Conservation (phyloP, 331 rosid species). For the Spiraea crenata region DNA sequence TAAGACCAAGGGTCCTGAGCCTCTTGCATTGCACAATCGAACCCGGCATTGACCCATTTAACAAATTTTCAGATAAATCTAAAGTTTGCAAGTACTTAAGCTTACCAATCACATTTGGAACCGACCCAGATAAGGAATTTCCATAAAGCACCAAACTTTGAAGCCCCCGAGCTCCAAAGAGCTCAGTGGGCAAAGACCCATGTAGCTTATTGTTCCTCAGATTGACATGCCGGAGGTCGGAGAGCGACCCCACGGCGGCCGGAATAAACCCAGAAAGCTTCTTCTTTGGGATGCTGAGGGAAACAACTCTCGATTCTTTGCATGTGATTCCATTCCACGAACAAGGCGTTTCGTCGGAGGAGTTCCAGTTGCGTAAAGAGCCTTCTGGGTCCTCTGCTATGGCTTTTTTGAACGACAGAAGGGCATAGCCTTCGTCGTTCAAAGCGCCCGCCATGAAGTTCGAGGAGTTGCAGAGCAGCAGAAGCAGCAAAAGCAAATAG, state of each 20-base stretch:
- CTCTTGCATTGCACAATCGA: conserved; percentile 69
- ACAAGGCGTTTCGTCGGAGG: conserved; percentile 76
- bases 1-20: conserved; percentile 62
- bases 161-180: conserved; percentile 68
- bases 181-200: conserved; percentile 67
- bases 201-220: conserved; percentile 71
- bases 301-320: conserved; percentile 67
- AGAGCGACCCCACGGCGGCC: conserved; percentile 65
- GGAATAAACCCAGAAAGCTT: conserved; percentile 80
- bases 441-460: conserved; percentile 42
- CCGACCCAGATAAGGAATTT: conserved; percentile 82
- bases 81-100: conserved; percentile 78
- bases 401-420: conserved; percentile 63
- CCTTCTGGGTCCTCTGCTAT: conserved; percentile 64
- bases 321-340: conserved; percentile 91
- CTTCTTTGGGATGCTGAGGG: conserved; percentile 79
- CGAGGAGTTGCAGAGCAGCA: conserved; percentile 44
- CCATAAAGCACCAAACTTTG: conserved; percentile 96
- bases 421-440: conserved; percentile 68
- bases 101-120: conserved; percentile 73
- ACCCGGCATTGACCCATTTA: conserved; percentile 73
- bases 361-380: conserved; percentile 82
- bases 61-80: conserved; percentile 77
- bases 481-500: conserved; percentile 31
- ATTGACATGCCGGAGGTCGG: conserved; percentile 82